phyloP scores from a whole-genome alignment of 768 basidiomycete species.

The Mycena galopus region DNA sequence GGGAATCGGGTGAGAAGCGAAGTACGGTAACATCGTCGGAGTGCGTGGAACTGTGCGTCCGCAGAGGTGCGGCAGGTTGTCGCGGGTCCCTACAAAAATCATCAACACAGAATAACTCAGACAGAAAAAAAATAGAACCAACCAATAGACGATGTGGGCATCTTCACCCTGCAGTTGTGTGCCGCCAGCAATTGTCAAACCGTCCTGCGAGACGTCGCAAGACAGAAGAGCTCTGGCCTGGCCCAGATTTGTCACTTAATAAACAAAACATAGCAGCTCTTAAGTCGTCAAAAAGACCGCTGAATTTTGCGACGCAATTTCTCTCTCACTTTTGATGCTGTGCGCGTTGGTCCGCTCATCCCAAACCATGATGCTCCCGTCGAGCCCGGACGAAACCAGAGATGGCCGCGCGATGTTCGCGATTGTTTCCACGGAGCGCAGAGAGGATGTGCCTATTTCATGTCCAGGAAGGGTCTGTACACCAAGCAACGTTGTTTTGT shows the following conservation, averaged over 20 bases:
- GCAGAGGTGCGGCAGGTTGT: constrained; percentile 75
- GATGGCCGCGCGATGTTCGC: constrained; percentile 56
- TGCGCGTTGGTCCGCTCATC: constrained; percentile 71
- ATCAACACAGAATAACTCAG: not conserved
- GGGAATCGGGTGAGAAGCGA: constrained; percentile 61
- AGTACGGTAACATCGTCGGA: constrained; percentile 93
- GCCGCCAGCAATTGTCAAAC: constrained; percentile 83
- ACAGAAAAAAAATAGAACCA: constrained; percentile 5
- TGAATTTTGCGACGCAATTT: constrained; percentile 9
- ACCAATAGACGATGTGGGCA: constrained; percentile 90
- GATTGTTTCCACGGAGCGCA: constrained; percentile 60
- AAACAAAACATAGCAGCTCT: constrained; percentile 38
- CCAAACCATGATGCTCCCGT: constrained; percentile 82
- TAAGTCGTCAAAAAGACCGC: constrained; percentile 54
- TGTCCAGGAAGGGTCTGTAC: constrained; percentile 69
- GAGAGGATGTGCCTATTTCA: constrained; percentile 65
- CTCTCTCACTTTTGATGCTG: constrained; percentile 70
- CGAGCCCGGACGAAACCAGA: constrained; percentile 77
- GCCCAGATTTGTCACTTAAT: constrained; percentile 64
- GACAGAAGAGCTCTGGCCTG: constrained; percentile 64
- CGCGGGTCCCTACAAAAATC: constrained; percentile 81
- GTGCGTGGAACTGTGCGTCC: constrained; percentile 88
- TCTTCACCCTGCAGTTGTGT: constrained; percentile 87
- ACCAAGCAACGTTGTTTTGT: constrained; percentile 65
- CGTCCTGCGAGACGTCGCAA: constrained; percentile 79